Conservation (phyloP, 2,329 filamentous ascomycete species). For the Fusarium brevicatenulatum region DNA sequence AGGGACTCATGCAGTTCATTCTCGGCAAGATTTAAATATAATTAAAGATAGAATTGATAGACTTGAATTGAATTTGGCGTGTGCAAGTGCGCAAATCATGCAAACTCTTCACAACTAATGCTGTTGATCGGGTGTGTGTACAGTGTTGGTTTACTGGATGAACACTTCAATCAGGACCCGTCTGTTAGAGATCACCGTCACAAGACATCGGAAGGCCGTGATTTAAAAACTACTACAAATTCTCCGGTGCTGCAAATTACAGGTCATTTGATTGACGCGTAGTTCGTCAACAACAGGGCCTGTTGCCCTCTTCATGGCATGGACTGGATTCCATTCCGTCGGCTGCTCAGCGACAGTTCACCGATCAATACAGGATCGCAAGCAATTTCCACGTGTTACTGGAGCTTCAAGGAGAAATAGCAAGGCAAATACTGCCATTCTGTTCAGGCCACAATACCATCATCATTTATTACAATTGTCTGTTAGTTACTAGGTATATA, state of each 20-base stretch:
- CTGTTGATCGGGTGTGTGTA: background rate
- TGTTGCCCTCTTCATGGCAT: background rate
- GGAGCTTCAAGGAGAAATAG: background rate
- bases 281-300: background rate
- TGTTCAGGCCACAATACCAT: background rate
- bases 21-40: slow-evolving; percentile 13
- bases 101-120: background rate
- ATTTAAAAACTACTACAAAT: background rate
- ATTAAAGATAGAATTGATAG: background rate
- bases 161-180: background rate
- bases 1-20: slow-evolving; percentile 39
- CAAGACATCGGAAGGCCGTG: background rate
- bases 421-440: background rate
- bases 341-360: background rate
- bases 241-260: rapidly evolving
- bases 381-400: background rate
- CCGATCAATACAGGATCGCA: too few species aligned
- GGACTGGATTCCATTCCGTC: background rate
- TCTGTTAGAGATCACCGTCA: background rate
- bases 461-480: slow-evolving; percentile 8
- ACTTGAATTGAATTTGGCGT: background rate
- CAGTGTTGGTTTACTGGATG: background rate
- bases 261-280: rapidly evolving
- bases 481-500: background rate
- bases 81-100: background rate